Evolutionary conservation across 441 rosid species (phyloP), one percentile per base, ranked within the genome.

Genomic region (Euphorbia schlechtendalii): DNA sequence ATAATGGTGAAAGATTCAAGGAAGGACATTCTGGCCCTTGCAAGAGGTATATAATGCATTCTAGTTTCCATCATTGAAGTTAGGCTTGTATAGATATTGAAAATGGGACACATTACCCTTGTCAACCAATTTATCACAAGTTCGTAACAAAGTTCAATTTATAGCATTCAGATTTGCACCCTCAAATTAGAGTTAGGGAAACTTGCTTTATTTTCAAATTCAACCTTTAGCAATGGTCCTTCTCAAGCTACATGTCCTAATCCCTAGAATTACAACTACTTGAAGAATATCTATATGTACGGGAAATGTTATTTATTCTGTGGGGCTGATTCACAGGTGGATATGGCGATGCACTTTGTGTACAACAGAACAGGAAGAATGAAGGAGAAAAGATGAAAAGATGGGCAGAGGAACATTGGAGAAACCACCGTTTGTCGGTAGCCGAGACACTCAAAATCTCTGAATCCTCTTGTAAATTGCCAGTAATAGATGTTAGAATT

Each of bases 21-120:
- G 75, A 79, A 79, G 54, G 97, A 86, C 51, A 69, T 88, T n/a
- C 68, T 77, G 51, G 91, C 95, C 64, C 85, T 90, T 76, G 93
- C 91, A 67, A 86, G 95, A 88, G 96, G 96, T 93, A 78, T 69
- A 9, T 51, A 18, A 43, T 4, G 48, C 48, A 11, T 43, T 43
- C 48, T 43, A 17, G 48, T 43, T 43, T 43, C 48, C 15, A 5
- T 43, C n/a, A n/a, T n/a, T n/a, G n/a, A n/a, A n/a, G 7, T n/a
- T n/a, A n/a, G n/a, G n/a, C n/a, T n/a, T n/a, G n/a, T n/a, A n/a
- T n/a, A n/a, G n/a, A n/a, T n/a, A n/a, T n/a, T n/a, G n/a, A n/a
- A n/a, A n/a, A n/a, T n/a, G n/a, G n/a, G n/a, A n/a, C n/a, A n/a
- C n/a, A n/a, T n/a, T n/a, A n/a, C n/a, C n/a, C n/a, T n/a, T n/a